phyloP scores from a whole-genome alignment of 164 flowering plant genomes.

The Nymphaea thermarum region DNA sequence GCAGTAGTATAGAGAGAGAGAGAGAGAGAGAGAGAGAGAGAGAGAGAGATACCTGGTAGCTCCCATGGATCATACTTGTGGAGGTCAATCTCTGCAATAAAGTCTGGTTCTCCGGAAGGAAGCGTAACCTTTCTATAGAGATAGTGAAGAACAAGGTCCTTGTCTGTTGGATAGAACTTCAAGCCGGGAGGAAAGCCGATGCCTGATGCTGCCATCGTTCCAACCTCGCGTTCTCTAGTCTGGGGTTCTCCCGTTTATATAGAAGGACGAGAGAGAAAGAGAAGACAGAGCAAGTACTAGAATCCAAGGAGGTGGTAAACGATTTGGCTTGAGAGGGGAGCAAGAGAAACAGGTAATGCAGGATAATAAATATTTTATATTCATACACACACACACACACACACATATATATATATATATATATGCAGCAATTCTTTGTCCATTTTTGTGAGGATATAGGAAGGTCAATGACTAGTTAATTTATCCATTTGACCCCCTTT shows the following conservation, averaged over 20 bases:
- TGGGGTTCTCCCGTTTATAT: constrained; percentile 14
- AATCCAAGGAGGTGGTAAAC: background rate
- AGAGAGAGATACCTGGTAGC: constrained; percentile 14
- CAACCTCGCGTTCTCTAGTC: background rate
- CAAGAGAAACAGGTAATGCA: background rate
- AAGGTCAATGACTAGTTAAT: too few species aligned
- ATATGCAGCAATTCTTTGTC: too few species aligned
- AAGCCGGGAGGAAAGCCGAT: constrained; percentile 75
- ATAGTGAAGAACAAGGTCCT: constrained; percentile 75
- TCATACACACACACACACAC: too few species aligned
- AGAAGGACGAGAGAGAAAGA: constrained; percentile 3
- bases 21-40: too few species aligned
- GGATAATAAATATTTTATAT: too few species aligned
- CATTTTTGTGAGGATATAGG: too few species aligned
- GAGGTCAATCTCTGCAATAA: constrained; percentile 76
- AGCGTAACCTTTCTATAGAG: constrained; percentile 59
- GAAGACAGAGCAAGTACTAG: constrained; percentile 10
- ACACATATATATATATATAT: too few species aligned
- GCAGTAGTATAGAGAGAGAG: too few species aligned
- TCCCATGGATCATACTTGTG: constrained; percentile 85
- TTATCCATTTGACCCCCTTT: too few species aligned
- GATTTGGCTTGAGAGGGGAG: background rate
- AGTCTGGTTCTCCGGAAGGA: constrained; percentile 57
- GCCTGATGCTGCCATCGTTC: constrained; percentile 24
- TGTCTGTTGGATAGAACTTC: constrained; percentile 67